phyloP scores from a whole-genome alignment of 163 green algal genomes.

The Prototheca wickerhamii region DNA sequence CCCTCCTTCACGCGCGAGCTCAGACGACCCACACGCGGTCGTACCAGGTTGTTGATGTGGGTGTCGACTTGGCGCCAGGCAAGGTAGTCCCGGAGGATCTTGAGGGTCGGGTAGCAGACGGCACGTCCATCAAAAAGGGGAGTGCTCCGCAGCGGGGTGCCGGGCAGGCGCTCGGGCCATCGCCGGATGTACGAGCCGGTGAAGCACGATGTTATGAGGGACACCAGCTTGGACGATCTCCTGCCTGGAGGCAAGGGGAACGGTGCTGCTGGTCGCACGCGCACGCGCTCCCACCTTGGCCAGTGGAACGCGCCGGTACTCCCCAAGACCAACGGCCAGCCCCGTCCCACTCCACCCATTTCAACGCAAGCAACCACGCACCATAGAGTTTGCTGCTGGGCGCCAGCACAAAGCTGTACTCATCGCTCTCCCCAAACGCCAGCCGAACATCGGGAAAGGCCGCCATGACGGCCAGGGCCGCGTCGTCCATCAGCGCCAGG shows the following conservation, averaged over 20 bases:
- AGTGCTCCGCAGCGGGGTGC: slow-evolving; percentile 38
- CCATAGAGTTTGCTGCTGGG: slow-evolving; percentile 68
- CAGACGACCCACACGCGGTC: background rate
- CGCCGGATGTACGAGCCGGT: slow-evolving; percentile 68
- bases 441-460: slow-evolving; percentile 73
- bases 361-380: slow-evolving; percentile 16
- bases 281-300: background rate
- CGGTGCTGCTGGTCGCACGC: background rate
- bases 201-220: slow-evolving; percentile 77
- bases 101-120: slow-evolving; percentile 73
- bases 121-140: slow-evolving; percentile 85
- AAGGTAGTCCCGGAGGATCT: slow-evolving; percentile 79
- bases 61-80: slow-evolving; percentile 88
- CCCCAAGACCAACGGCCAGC: too few relatives aligned
- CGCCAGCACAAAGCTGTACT: slow-evolving; percentile 89
- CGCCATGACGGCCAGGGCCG: slow-evolving; percentile 63
- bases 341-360: too few relatives aligned
- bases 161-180: slow-evolving; percentile 57
- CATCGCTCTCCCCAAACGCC: slow-evolving; percentile 85
- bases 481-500: slow-evolving; percentile 79
- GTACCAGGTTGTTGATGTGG: slow-evolving; percentile 90
- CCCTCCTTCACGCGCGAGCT: background rate
- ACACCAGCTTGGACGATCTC: slow-evolving; percentile 75
- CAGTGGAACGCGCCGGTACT: too few relatives aligned
- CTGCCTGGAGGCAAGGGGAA: slow-evolving; percentile 36